A percentile compares a stretch with the other conserved stretches of the same genome.
Conservation (phyloP, 2,329 filamentous ascomycete species). For the Calycina marina region DNA sequence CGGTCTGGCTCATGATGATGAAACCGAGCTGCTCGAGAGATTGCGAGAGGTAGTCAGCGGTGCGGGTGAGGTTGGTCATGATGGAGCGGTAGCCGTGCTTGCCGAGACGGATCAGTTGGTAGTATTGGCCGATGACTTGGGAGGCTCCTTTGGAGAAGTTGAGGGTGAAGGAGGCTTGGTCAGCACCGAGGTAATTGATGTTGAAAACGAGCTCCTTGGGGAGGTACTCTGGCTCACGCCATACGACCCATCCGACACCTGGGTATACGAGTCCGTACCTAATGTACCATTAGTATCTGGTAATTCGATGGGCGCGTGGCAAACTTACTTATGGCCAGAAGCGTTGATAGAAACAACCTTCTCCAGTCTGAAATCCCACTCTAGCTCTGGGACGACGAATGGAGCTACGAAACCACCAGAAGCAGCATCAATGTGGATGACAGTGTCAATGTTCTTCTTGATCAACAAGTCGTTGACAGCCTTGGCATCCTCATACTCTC, state of each 20-base stretch:
- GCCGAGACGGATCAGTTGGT: constrained; percentile 88
- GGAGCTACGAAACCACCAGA: constrained; percentile 87
- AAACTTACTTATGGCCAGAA: constrained; percentile 72
- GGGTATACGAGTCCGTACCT: constrained; percentile 63
- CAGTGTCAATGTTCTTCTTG: constrained; percentile 58
- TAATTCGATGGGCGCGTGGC: neutral
- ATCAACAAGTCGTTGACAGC: constrained; percentile 77
- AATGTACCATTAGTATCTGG: constrained; percentile 2
- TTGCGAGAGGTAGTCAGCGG: constrained; percentile 71
- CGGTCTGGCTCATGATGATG: constrained; percentile 71
- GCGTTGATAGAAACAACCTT: constrained; percentile 90
- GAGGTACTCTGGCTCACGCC: constrained; percentile 69
- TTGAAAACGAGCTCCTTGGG: constrained; percentile 90
- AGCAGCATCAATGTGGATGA: constrained; percentile 89
- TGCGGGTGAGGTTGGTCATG: constrained; percentile 86
- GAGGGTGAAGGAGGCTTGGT: constrained; percentile 89
- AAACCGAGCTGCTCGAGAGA: constrained; percentile 65
- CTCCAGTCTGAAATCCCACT: constrained; percentile 85
- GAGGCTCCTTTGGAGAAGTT: constrained; percentile 95
- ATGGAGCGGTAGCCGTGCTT: constrained; percentile 85
- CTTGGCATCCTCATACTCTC: constrained; percentile 90
- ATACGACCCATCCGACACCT: constrained; percentile 87
- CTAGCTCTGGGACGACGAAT: constrained; percentile 68
- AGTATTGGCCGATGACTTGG: constrained; percentile 94
- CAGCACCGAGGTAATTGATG: constrained; percentile 95